phyloP scores from a whole-genome alignment of 768 basidiomycete genomes.

The Candolleomyces eurysporus region DNA sequence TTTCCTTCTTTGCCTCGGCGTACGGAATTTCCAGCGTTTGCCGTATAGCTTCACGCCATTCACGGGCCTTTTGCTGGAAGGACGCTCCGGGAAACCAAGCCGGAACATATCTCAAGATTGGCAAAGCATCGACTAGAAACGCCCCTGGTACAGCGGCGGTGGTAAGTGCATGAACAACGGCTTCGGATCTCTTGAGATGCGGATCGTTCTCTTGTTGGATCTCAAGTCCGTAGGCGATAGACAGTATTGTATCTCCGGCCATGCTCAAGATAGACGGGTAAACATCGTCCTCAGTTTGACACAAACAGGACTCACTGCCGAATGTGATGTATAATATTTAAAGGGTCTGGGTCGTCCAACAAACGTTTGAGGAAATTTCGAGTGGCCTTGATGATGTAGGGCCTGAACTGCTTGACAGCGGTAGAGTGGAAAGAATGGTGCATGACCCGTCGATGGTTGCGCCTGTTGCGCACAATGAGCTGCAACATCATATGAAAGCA shows the following conservation, averaged over 20 bases:
- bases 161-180: conserved; percentile 16
- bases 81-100: conserved; percentile 31
- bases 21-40: conserved; percentile 36
- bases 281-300: background rate
- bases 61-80: conserved; percentile 36
- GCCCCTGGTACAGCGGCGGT: conserved; percentile 25
- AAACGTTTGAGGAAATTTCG: conserved; percentile 27
- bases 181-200: conserved; percentile 24
- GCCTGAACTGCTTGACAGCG: conserved; percentile 22
- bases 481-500: no score
- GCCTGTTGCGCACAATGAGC: conserved; percentile 20
- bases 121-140: conserved; percentile 30
- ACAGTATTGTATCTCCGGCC: conserved; percentile 30
- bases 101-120: conserved; percentile 26
- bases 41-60: conserved; percentile 32
- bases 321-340: background rate
- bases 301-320: background rate
- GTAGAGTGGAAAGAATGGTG: conserved; percentile 29
- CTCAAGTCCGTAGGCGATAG: conserved; percentile 34
- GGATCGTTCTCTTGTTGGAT: conserved; percentile 30
- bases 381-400: conserved; percentile 23
- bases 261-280: conserved; percentile 19
- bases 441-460: conserved; percentile 28
- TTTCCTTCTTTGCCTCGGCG: conserved; percentile 21
- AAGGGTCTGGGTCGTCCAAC: conserved; percentile 21